Evolutionary conservation across 176 grass and related monocot genomes (phyloP), one percentile per base, ranked within the genome.

Genomic region (Eleusine coracana): DNA sequence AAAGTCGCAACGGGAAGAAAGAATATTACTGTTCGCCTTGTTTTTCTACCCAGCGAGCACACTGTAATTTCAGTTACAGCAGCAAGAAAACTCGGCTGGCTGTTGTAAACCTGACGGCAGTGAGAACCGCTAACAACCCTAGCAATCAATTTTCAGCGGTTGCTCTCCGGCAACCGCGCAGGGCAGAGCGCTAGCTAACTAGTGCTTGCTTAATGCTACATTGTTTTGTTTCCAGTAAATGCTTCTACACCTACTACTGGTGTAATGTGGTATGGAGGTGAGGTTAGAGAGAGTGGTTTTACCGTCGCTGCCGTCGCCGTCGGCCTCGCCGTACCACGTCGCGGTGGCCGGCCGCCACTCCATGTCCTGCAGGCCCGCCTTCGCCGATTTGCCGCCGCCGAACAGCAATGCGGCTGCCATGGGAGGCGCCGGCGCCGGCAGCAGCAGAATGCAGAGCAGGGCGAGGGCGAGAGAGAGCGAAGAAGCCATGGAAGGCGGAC

Each of bases 301-400:
- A 99, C 97, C 93, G 75, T 89, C 86, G 82, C 93, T 99, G 83
- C 97, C 93, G 83, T 99, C 97, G 74, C 97, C 97, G 3, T 96
- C 89, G 18, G 97, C 77, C 18, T 88, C 87, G 59, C 97, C 97
- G 71, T 96, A 99, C 97, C 97, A 99, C 48, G 97, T 99, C 64
- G 97, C 97, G 59, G 91, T 96, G 20, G 97, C 97, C 34, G 91
- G 81, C 7, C 92, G 89, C 97, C 97, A 99, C 82, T 99, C 93
- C 70, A 73, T 65, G 82, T 94, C 95, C 37, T 34, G 31, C 31
- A 78, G 1, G 79, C 3, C 79, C 64, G 49, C 78, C 18, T 38
- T 64, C 4, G 74, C 66, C 25, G 73, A 52, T 23, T 82, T 65
- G 7, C 42, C 82, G 74, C 38, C 70, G 60, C 81, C 51, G 70